Evolutionary conservation across 2,329 filamentous ascomycete species (phyloP).

Genomic region (Monosporascus sp.): DNA sequence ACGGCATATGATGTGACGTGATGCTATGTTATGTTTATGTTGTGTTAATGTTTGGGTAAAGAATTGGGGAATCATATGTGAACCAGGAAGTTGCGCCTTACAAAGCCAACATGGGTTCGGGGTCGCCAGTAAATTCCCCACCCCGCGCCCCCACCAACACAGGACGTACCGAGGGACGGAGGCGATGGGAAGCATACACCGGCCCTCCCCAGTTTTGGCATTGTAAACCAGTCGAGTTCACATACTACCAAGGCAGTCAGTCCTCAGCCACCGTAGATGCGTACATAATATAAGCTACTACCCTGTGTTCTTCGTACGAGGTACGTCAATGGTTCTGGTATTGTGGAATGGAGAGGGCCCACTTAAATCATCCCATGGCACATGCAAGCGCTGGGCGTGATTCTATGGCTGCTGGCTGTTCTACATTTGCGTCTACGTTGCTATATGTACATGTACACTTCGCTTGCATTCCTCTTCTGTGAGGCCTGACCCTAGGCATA

Average conservation of each 20-base stretch:
- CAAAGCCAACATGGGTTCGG: neutral
- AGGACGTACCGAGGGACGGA: neutral
- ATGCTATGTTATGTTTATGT: too few species aligned
- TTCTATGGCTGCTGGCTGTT: neutral
- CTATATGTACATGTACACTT: neutral
- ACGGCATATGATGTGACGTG: too few species aligned
- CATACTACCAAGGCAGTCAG: too few species aligned
- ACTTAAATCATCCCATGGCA: neutral
- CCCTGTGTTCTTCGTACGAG: too few species aligned
- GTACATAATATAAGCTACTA: too few species aligned
- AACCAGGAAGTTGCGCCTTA: neutral
- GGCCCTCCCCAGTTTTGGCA: too few species aligned
- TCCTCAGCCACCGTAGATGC: too few species aligned
- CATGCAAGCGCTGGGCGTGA: neutral
- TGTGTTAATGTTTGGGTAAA: too few species aligned
- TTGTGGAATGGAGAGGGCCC: neutral
- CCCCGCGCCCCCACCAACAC: neutral
- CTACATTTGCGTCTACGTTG: neutral
- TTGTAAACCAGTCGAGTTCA: too few species aligned
- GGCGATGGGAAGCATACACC: too few species aligned
- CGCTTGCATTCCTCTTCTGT: neutral
- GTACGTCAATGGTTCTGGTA: too few species aligned
- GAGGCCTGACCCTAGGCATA: neutral
- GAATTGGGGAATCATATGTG: too few species aligned
- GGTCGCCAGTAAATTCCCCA: neutral